Evolutionary conservation across 495 filamentous ascomycete species (phyloP).

Genomic region (Letharia columbiana): DNA sequence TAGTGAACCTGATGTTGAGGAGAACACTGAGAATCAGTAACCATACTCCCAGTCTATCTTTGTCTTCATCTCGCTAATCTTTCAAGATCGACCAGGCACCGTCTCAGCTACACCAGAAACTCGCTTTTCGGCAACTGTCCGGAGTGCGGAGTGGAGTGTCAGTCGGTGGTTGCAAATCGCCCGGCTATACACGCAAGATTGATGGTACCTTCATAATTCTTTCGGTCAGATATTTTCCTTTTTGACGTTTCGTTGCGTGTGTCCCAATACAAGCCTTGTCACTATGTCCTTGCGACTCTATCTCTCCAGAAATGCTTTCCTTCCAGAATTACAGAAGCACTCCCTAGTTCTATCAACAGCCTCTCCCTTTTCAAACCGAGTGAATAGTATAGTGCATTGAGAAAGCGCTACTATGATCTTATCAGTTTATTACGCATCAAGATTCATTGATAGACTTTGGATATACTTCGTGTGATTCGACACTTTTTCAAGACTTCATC

Average conservation of each 20-base stretch:
- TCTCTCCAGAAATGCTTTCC: background rate
- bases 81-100: background rate
- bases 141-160: background rate
- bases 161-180: background rate
- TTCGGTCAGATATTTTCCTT: background rate
- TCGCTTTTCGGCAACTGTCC: background rate
- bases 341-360: background rate
- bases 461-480: background rate
- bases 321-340: background rate
- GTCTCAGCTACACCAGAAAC: background rate
- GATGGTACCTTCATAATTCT: background rate
- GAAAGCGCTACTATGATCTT: background rate
- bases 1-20: background rate
- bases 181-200: background rate
- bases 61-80: background rate
- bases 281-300: background rate
- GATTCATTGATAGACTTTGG: too few species aligned
- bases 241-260: background rate
- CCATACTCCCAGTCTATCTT: background rate
- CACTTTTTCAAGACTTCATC: background rate
- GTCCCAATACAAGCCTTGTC: background rate
- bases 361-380: background rate
- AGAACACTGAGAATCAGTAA: background rate
- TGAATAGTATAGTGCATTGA: background rate
- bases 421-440: background rate